phyloP scores from a whole-genome alignment of 768 basidiomycete species.

The Cubamyces sp. region DNA sequence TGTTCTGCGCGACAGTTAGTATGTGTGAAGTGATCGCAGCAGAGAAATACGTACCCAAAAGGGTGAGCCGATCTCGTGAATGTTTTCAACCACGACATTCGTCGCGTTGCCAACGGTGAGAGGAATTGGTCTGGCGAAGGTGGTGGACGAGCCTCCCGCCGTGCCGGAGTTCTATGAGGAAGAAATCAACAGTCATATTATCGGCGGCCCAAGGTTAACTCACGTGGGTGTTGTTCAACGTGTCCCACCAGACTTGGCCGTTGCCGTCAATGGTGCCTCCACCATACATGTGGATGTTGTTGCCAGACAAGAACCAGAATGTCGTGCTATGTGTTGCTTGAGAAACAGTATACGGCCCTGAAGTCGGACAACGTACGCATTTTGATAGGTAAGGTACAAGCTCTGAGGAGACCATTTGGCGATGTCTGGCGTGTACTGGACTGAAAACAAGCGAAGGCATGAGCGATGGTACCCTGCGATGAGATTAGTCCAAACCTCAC shows the following conservation, averaged over 20 bases:
- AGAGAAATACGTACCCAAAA: conserved; percentile 41
- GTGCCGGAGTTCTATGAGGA: conserved; percentile 40
- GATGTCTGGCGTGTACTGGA: conserved; percentile 45
- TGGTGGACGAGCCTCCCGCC: conserved; percentile 46
- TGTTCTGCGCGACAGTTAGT: conserved; percentile 22
- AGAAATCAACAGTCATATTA: not conserved
- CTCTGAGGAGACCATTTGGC: conserved; percentile 45
- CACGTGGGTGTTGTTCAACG: conserved; percentile 32
- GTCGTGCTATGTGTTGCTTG: conserved; percentile 36
- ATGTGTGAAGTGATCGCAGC: not conserved
- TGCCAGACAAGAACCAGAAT: conserved; percentile 44
- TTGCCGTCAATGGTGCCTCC: conserved; percentile 53
- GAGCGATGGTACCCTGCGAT: not conserved
- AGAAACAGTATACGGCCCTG: not conserved
- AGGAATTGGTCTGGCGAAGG: conserved; percentile 49
- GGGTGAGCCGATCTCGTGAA: conserved; percentile 44
- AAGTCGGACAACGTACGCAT: conserved; percentile 37
- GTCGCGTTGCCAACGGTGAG: conserved; percentile 48
- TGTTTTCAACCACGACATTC: conserved; percentile 44
- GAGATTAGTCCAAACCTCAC: conserved; percentile 29
- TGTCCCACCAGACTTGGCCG: conserved; percentile 48
- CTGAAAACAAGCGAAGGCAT: conserved; percentile 16
- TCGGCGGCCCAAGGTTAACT: not conserved
- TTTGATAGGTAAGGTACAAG: conserved; percentile 47
- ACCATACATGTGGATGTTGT: conserved; percentile 44